Conservation (phyloP, 495 filamentous ascomycete species). For the Penicillium pulvis region DNA sequence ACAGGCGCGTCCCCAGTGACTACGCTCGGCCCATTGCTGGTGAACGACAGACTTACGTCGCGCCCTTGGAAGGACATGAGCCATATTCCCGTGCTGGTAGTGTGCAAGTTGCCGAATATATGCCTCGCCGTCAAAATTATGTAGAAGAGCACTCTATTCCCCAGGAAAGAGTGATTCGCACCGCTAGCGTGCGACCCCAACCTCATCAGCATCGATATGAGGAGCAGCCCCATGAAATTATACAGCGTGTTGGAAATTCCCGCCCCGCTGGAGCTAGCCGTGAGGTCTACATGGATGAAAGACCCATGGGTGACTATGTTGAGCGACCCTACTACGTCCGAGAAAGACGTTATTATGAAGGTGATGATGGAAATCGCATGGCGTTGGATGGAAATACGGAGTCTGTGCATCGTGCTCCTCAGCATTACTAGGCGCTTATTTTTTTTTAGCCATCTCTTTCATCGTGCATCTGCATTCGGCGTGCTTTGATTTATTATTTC, state of each 20-base stretch:
- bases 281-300: conserved; percentile 45
- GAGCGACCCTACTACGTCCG: conserved; percentile 46
- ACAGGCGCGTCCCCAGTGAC: conserved; percentile 44
- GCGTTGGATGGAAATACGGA: conserved; percentile 8
- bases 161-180: conserved; percentile 56
- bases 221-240: conserved; percentile 45
- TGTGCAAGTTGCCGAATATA: conserved; percentile 47
- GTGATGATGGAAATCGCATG: conserved; percentile 28
- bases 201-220: conserved; percentile 51
- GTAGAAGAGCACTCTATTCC: conserved; percentile 48
- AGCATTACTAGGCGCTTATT: conserved; percentile 12
- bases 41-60: conserved; percentile 36
- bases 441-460: conserved; percentile 1
- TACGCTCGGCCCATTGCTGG: conserved; percentile 38
- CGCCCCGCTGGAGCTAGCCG: conserved; percentile 42
- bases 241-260: conserved; percentile 53
- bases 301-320: conserved; percentile 42
- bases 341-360: conserved; percentile 44
- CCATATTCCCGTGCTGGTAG: conserved; percentile 39
- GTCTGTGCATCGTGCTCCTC: conserved; percentile 5
- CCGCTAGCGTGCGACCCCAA: conserved; percentile 60
- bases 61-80: conserved; percentile 39
- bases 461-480: not conserved
- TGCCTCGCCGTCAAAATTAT: conserved; percentile 37
- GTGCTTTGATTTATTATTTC: not conserved